These are phyloP conservation scores for Mucuna pruriens DNA, from an alignment of 306 rosid species.

Conservation along the genomic window DNA sequence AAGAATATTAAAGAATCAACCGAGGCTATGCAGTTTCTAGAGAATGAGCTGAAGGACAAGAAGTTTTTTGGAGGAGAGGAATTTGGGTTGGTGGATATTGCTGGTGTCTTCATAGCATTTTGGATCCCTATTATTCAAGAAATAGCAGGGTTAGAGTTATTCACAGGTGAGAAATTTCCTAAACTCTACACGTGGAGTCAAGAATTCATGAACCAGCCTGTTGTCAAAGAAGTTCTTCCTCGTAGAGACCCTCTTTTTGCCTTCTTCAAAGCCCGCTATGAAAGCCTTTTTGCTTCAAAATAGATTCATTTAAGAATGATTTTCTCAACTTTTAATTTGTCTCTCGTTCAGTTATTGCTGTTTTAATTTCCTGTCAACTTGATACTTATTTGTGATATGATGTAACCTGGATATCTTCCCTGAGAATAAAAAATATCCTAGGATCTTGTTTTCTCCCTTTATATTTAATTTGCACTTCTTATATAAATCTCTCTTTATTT, in stretches of 20 bases:
- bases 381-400: no score
- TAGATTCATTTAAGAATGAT: neutral
- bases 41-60: constrained; percentile 48
- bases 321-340: no score
- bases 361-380: no score
- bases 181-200: constrained; percentile 47
- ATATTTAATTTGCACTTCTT: no score
- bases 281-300: constrained; percentile 25
- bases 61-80: constrained; percentile 56
- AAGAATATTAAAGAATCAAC: constrained; percentile 40
- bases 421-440: no score
- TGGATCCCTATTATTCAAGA: constrained; percentile 50
- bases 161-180: constrained; percentile 46
- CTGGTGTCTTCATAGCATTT: constrained; percentile 42
- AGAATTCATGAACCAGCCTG: constrained; percentile 35
- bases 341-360: no score
- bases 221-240: constrained; percentile 42
- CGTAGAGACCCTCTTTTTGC: constrained; percentile 40
- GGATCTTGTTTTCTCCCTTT: no score
- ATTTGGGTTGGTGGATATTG: constrained; percentile 52
- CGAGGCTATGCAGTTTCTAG: constrained; percentile 38
- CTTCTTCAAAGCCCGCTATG: neutral
- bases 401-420: no score
- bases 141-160: constrained; percentile 32
- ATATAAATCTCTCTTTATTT: no score